Percentiles rank a stretch among this genome's conserved stretches.
Conservation (phyloP, 2,329 filamentous ascomycete species). For the Capronia epimyces region DNA sequence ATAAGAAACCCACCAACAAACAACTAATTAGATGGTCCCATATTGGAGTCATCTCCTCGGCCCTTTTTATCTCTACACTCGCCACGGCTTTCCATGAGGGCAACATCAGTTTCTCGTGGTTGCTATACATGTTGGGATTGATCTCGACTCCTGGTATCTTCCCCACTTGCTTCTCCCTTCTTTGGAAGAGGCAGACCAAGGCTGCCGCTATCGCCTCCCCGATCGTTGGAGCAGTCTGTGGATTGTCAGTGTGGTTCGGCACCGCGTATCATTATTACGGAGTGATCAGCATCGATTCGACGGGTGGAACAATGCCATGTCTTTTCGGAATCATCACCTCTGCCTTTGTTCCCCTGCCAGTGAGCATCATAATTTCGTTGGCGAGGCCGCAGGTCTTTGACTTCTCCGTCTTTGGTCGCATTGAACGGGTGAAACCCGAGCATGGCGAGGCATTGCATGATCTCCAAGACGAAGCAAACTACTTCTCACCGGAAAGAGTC, state of each 20-base stretch:
- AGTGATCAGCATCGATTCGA: conserved; percentile 62
- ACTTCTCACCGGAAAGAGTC: not conserved
- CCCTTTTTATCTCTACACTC: conserved; percentile 23
- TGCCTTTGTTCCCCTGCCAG: conserved; percentile 66
- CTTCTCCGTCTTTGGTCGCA: conserved; percentile 48
- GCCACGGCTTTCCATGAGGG: conserved; percentile 37
- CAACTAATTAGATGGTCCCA: conserved; percentile 29
- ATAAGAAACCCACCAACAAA: conserved; percentile 24
- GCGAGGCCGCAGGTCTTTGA: conserved; percentile 82
- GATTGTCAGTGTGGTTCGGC: conserved; percentile 72
- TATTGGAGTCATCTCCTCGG: conserved; percentile 32
- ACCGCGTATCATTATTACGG: conserved; percentile 65
- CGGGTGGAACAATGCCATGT: conserved; percentile 59
- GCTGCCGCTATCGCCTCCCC: conserved; percentile 42
- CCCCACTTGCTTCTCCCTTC: conserved; percentile 71
- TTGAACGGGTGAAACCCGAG: conserved; percentile 66
- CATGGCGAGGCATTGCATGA: not conserved
- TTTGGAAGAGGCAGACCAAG: conserved; percentile 74
- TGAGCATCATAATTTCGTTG: conserved; percentile 67
- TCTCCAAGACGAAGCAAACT: not conserved
- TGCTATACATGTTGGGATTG: conserved; percentile 63
- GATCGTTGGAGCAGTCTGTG: conserved; percentile 61
- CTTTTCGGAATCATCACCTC: conserved; percentile 68
- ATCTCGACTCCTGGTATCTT: conserved; percentile 79
- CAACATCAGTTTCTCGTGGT: conserved; percentile 38